Evolutionary conservation across 2,329 filamentous ascomycete genomes (phyloP), one percentile per base, ranked within the genome.

Genomic region (Aureobasidium namibiae): DNA sequence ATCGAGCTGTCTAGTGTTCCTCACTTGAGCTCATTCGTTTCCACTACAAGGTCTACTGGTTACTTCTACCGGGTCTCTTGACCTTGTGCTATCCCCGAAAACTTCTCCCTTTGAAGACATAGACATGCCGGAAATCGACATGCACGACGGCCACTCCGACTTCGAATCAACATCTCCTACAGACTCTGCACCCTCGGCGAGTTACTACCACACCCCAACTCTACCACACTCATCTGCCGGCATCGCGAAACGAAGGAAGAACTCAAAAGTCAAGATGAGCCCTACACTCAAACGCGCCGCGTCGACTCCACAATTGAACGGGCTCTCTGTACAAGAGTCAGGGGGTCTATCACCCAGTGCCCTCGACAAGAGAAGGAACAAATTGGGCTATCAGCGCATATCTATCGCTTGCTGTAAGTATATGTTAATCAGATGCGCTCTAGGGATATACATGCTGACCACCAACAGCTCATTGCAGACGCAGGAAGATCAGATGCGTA

Each of bases 361-460:
- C 21, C 23, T 54, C 2, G 50, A 60, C 18, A 61, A 59, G 23
- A 61, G 62, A 31, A 60, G 92, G 69, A 96, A 96, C 73, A 96
- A 95, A 75, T 80, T 97, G 62, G 92, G 92, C 39, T 97, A 97
- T 71, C 92, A 96, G 76, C 85, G 92, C 69, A 96, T 91, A 36
- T 95, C 92, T 45, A 90, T 96, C 67, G 94, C 92, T 66, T 97
- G 92, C 78, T 88, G 92, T 97, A 82, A 83, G 92, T 85, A 42
- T 61, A 59, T 34, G 5, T 16, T 11, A 2, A 24, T 24, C 9
- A 16, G 9, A 18, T 10, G 36, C 8, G 24, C 3, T 52, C 13
- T 16, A 9, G 36, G 36, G 31, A 18, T 44, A 9, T 24, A 23
- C 4, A n/a, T 38, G 59, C 65, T 67, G 61, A 67, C 61, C 34